Conservation (phyloP, 495 filamentous ascomycete genomes). For the Aspergillus conjunctus region DNA sequence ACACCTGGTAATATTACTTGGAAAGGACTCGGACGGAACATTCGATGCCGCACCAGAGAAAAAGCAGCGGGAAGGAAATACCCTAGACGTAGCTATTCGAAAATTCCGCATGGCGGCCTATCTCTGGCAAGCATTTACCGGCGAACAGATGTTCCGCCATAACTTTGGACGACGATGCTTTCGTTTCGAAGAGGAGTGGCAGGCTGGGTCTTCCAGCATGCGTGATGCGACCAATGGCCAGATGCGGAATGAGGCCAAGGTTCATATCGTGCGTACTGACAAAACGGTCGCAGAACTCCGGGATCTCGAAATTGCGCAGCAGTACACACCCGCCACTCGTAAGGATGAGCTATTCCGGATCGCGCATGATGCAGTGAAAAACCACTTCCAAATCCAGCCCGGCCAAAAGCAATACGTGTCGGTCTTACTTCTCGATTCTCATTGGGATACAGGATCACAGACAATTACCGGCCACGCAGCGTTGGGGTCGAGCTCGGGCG, state of each 20-base stretch:
- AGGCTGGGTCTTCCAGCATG: slow-evolving; percentile 70
- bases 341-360: slow-evolving; percentile 74
- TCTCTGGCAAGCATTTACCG: slow-evolving; percentile 94
- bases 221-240: slow-evolving; percentile 66
- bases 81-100: slow-evolving; percentile 72
- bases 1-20: slow-evolving; percentile 81
- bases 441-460: slow-evolving; percentile 76
- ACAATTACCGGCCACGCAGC: slow-evolving; percentile 81
- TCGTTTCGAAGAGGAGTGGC: slow-evolving; percentile 92
- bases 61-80: slow-evolving; percentile 75
- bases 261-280: slow-evolving; percentile 79
- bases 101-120: slow-evolving; percentile 93
- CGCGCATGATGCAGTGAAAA: slow-evolving; percentile 71
- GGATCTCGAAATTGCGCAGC: slow-evolving; percentile 78
- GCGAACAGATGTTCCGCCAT: slow-evolving; percentile 90
- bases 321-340: slow-evolving; percentile 65
- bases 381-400: slow-evolving; percentile 69
- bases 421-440: slow-evolving; percentile 77
- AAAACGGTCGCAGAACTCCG: slow-evolving; percentile 83
- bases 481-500: slow-evolving; percentile 65
- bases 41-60: slow-evolving; percentile 81
- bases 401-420: slow-evolving; percentile 87
- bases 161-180: slow-evolving; percentile 81
- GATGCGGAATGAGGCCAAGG: slow-evolving; percentile 85
- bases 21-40: slow-evolving; percentile 82